Evolutionary conservation across 257 asterid species (phyloP).

Genomic region (Nicotiana benthamiana): DNA sequence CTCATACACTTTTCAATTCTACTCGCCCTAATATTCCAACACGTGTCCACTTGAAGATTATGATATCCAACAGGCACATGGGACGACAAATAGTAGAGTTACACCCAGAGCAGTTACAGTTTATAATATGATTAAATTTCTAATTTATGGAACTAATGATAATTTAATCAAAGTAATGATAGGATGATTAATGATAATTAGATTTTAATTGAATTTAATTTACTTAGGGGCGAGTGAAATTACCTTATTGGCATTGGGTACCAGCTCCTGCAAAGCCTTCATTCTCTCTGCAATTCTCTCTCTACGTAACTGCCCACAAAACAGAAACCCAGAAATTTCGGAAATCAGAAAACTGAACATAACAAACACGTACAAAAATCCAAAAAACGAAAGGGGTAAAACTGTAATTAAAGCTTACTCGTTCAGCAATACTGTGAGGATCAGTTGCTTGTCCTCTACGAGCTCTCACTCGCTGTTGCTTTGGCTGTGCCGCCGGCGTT

Average conservation of each 20-base stretch:
- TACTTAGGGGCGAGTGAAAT: not conserved
- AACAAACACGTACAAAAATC: not conserved
- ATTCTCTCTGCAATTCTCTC: conserved; percentile 98
- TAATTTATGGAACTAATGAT: not conserved
- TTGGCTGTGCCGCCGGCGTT: conserved; percentile 57
- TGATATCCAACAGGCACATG: not conserved
- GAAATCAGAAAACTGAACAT: conserved; percentile 10
- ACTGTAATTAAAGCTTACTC: conserved; percentile 44
- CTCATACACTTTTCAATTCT: not conserved
- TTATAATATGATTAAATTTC: not conserved
- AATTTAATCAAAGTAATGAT: not conserved
- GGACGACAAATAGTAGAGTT: not conserved
- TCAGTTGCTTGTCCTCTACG: conserved; percentile 99
- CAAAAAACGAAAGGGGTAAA: not conserved
- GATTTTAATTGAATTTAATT: not conserved
- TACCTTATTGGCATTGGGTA: conserved; percentile 93
- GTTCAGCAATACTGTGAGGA: conserved; percentile 96
- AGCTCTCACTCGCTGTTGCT: conserved; percentile 89
- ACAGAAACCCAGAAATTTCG: conserved; percentile 14
- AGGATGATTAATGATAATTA: not conserved
- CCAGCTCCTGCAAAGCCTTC: conserved; percentile 89
- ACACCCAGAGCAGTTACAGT: not conserved
- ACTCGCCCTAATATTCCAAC: not conserved
- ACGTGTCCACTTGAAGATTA: not conserved
- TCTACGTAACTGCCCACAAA: conserved; percentile 69